A percentile compares a stretch with the other conserved stretches of the same genome.
Evolutionary conservation across 1,139 yeast species (phyloP).

Genomic region (Suhomyces maxii): DNA sequence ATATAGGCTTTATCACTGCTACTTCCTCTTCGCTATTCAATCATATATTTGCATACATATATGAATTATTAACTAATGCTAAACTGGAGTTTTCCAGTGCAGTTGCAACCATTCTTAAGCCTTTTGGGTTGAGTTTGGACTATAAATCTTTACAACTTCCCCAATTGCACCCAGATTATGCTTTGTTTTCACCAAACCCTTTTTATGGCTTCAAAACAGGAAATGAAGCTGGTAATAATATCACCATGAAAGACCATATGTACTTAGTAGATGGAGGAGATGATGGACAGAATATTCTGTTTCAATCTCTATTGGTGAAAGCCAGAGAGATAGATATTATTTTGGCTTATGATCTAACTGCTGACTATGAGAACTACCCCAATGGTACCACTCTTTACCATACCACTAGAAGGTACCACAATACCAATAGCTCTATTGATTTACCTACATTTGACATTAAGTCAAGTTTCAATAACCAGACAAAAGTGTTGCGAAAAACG

Average conservation of each 20-base stretch:
- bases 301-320: constrained; percentile 35
- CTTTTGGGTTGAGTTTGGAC: constrained; percentile 47
- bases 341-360: constrained; percentile 40
- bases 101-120: constrained; percentile 41
- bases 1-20: constrained; percentile 70
- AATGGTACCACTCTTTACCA: constrained; percentile 34
- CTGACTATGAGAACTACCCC: constrained; percentile 40
- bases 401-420: constrained; percentile 25
- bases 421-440: constrained; percentile 10
- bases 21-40: constrained; percentile 74
- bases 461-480: not conserved
- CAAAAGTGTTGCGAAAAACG: constrained; percentile 12
- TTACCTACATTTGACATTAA: constrained; percentile 21
- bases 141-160: constrained; percentile 23
- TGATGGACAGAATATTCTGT: constrained; percentile 46
- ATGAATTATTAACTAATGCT: constrained; percentile 41
- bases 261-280: constrained; percentile 48
- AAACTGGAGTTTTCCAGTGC: constrained; percentile 42
- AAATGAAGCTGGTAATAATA: constrained; percentile 2
- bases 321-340: constrained; percentile 35
- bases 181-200: constrained; percentile 75
- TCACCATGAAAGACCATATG: constrained; percentile 22
- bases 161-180: constrained; percentile 58
- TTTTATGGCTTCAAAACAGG: constrained; percentile 41
- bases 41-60: constrained; percentile 48